Base-by-base conservation (phyloP, 352 stramenopile genomes). In the Globisporangium radiosum region DNA sequence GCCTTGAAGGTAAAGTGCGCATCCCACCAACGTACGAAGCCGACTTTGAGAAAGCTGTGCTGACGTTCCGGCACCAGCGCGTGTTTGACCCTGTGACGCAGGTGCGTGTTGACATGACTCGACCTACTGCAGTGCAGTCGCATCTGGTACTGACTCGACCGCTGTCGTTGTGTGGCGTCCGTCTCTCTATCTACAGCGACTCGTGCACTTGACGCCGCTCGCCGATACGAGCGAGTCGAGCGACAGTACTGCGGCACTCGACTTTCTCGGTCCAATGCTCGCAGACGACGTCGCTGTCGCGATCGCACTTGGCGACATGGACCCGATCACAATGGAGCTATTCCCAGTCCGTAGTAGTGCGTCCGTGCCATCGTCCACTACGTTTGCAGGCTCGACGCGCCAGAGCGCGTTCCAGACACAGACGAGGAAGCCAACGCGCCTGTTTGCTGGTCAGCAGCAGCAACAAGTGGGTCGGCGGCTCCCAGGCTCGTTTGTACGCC, bases 41-140 rank as follows among this genome's bases (percentile, higher is more conserved):
- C 10, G 70, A 87, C 14, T 88, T 92, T 54, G 70, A 64, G 52
- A 72, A 73, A 53, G 79, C 81, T 14, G 50, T 76, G 8, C 69
- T 88, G 43, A 92, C 81, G 14, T 92, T 92, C 57, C 75, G 69
- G 0, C 78, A 90, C 56, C 81, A 92, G 57, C 75, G 78, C 3
- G 79, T 92, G 25, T 92, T 76, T 64, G 81, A 86, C 43, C 81
- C 81, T 11, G 60, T 47, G 11, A 69, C 68, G 44, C 65, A 88
- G 66, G 80, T 90, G 56, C 17, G 64, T 33, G 25, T 33, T 33
- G 25, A 33, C 11, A 19, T 55, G 40, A 69, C 50, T 45, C 11
- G 17, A 5, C 15, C 0, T 39, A 9, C 17, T 8, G 38, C 25
- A 47, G 9, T 8, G 36, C 38, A 38, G 9, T 42, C 56, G 8